These are phyloP conservation scores for Tylopilus sp. DNA, from an alignment of 768 basidiomycete genomes.

Conservation along the genomic window DNA sequence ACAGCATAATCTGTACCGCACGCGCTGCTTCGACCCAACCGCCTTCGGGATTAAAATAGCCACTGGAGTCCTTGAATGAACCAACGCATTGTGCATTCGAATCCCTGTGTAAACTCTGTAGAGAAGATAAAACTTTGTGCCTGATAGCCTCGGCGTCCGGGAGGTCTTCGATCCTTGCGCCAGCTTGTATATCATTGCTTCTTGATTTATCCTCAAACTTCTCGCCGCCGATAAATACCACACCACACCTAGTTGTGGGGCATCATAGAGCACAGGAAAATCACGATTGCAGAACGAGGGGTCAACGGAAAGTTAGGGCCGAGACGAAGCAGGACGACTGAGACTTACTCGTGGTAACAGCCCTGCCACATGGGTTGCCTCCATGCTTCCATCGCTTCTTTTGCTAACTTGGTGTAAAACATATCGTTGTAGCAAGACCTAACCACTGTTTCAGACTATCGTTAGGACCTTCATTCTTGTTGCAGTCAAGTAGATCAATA, in stretches of 20 bases:
- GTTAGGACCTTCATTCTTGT: neutral
- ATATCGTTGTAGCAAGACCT: constrained; percentile 68
- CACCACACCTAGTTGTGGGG: constrained; percentile 19
- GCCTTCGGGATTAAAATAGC: constrained; percentile 71
- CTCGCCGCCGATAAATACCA: constrained; percentile 22
- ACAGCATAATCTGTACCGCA: constrained; percentile 54
- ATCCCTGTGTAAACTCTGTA: neutral
- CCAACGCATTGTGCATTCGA: constrained; percentile 9
- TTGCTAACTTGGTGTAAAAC: constrained; percentile 68
- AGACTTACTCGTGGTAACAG: constrained; percentile 76
- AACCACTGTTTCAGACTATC: constrained; percentile 48
- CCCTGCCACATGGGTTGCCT: constrained; percentile 66
- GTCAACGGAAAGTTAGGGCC: neutral
- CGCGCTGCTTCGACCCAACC: constrained; percentile 84
- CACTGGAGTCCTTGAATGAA: constrained; percentile 31
- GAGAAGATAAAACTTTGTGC: constrained; percentile 16
- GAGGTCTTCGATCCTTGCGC: constrained; percentile 43
- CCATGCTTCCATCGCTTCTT: constrained; percentile 78
- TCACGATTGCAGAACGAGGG: neutral
- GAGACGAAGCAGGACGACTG: neutral
- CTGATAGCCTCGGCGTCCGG: constrained; percentile 12
- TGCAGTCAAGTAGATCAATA: neutral
- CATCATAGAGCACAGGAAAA: neutral
- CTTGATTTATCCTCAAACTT: constrained; percentile 53
- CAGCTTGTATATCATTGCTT: constrained; percentile 58